These are phyloP conservation scores for Trametes cingulata DNA, from an alignment of 768 basidiomycete genomes.

Conservation along the genomic window DNA sequence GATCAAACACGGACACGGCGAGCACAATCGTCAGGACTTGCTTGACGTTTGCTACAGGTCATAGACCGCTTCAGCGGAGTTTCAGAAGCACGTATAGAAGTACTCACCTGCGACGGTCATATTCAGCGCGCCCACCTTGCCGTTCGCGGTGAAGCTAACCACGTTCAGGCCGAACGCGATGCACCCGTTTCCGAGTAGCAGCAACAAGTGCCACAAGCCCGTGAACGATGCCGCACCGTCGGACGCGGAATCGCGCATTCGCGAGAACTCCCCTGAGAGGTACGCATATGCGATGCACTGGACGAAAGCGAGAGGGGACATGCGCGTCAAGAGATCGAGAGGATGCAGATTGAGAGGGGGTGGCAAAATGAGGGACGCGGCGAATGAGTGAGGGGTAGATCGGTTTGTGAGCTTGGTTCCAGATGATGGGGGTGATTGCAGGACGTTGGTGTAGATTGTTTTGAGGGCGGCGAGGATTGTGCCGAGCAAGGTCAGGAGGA, in stretches of 20 bases:
- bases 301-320: slow-evolving; percentile 90
- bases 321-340: slow-evolving; percentile 83
- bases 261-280: slow-evolving; percentile 75
- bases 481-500: slow-evolving; percentile 86
- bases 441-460: slow-evolving; percentile 86
- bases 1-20: slow-evolving; percentile 80
- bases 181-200: slow-evolving; percentile 73
- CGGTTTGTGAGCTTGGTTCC: slow-evolving; percentile 14
- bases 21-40: slow-evolving; percentile 88
- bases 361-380: slow-evolving; percentile 19
- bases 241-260: slow-evolving; percentile 36
- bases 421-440: slow-evolving; percentile 46
- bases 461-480: slow-evolving; percentile 92
- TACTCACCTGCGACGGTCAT: slow-evolving; percentile 87
- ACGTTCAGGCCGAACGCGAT: slow-evolving; percentile 94
- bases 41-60: slow-evolving; percentile 79
- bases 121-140: slow-evolving; percentile 81
- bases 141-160: slow-evolving; percentile 95
- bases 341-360: slow-evolving; percentile 57
- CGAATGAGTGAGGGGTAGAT: slow-evolving; percentile 11
- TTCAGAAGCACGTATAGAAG: background rate
- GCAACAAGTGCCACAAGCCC: slow-evolving; percentile 39
- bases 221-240: background rate
- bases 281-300: slow-evolving; percentile 82
- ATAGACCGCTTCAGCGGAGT: background rate